A percentile compares a stretch with the other conserved stretches of the same genome.
phyloP scores from a whole-genome alignment of 495 filamentous ascomycete species.

The Bombardia bombarda region DNA sequence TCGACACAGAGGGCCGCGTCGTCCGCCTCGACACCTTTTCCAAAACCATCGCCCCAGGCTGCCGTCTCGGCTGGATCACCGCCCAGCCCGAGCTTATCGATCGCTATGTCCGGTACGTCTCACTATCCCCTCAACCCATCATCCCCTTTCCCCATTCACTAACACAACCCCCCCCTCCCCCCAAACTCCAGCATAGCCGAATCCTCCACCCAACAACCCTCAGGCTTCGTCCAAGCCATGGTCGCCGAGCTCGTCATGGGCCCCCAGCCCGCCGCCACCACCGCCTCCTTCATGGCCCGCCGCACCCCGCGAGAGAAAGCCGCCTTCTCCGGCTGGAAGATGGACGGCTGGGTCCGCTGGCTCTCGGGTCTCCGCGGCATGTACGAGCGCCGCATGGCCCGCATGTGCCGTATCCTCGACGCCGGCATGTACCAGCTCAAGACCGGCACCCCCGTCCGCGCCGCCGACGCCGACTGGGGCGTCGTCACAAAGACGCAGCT shows the following conservation, averaged over 20 bases:
- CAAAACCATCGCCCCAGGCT: slow-evolving; percentile 75
- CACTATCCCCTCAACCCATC: neutral
- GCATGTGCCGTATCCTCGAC: slow-evolving; percentile 65
- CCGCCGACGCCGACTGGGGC: slow-evolving; percentile 47
- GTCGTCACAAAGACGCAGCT: slow-evolving; percentile 62
- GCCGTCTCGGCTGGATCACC: slow-evolving; percentile 77
- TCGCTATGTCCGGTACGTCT: slow-evolving; percentile 42
- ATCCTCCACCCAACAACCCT: slow-evolving; percentile 70
- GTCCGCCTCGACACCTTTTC: slow-evolving; percentile 77
- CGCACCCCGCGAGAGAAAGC: slow-evolving; percentile 13
- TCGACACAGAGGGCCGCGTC: slow-evolving; percentile 82
- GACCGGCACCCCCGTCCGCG: slow-evolving; percentile 17
- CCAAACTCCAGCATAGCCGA: slow-evolving; percentile 48
- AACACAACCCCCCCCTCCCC: slow-evolving; percentile 12
- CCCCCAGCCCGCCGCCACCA: slow-evolving; percentile 41
- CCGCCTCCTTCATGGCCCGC: slow-evolving; percentile 16
- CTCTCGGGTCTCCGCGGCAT: slow-evolving; percentile 68
- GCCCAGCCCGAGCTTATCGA: slow-evolving; percentile 71
- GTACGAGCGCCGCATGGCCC: slow-evolving; percentile 76
- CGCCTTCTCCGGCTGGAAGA: slow-evolving; percentile 57
- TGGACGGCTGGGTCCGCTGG: slow-evolving; percentile 85
- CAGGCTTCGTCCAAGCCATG: slow-evolving; percentile 79
- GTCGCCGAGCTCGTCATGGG: slow-evolving; percentile 72
- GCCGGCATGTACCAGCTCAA: slow-evolving; percentile 53
- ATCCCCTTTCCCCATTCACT: neutral